Percentiles rank a stretch among this genome's conserved stretches.
Conservation (phyloP, 202 grass and related monocot species). For the Cymbopogon flexuosus region DNA sequence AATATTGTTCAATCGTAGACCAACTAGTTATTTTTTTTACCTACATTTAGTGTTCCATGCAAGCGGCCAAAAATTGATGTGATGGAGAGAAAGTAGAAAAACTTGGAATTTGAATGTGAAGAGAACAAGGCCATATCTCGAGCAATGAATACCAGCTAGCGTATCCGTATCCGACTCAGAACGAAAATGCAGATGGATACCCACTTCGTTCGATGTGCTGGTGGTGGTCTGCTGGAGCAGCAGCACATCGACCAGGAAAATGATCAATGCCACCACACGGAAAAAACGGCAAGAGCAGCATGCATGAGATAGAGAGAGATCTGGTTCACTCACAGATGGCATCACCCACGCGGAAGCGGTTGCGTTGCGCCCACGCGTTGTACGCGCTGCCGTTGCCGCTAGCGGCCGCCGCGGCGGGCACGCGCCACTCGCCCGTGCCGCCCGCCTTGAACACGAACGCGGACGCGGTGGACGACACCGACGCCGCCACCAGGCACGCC, state of each 20-base stretch:
- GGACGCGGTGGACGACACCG: constrained; percentile 37
- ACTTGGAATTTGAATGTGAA: too few species aligned
- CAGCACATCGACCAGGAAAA: not conserved
- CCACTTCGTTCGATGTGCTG: not conserved
- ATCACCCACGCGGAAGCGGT: constrained; percentile 74
- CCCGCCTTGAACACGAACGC: constrained; percentile 74
- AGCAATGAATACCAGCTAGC: too few species aligned
- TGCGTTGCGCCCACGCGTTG: constrained; percentile 69
- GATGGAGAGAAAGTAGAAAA: too few species aligned
- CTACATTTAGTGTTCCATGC: too few species aligned
- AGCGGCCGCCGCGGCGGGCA: constrained; percentile 23
- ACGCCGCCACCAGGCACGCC: constrained; percentile 37
- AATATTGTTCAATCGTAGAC: too few species aligned
- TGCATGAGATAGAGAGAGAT: not conserved
- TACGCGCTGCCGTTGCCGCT: constrained; percentile 26
- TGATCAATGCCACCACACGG: not conserved
- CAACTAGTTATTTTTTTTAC: too few species aligned
- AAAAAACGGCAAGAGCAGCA: not conserved
- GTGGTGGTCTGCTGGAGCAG: not conserved
- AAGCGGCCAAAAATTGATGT: too few species aligned
- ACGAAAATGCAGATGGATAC: not conserved
- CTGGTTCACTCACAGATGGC: constrained; percentile 38
- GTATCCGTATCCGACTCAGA: too few species aligned
- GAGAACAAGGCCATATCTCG: too few species aligned
- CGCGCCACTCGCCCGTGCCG: constrained; percentile 54